A percentile compares a stretch with the other conserved stretches of the same genome.
These are phyloP conservation scores for Naganishia sp. DNA, from an alignment of 1,284 basidiomycete genomes.

Conservation along the genomic window DNA sequence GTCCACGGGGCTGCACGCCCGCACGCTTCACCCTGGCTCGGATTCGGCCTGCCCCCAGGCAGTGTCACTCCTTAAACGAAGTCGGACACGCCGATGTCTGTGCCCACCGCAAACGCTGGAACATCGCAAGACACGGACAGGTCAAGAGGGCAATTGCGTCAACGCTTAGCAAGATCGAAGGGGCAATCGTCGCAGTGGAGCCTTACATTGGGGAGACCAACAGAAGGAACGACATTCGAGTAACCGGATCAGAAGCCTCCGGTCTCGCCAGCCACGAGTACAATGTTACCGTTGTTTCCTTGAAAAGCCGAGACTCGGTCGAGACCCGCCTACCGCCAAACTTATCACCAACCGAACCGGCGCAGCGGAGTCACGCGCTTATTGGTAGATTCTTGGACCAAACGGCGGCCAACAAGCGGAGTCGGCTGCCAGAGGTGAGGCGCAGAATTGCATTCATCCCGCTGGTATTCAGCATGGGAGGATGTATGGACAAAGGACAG, in stretches of 20 bases:
- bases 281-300: conserved; percentile 3
- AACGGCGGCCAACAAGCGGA: neutral
- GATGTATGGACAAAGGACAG: conserved; percentile 9
- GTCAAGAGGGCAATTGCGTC: too few relatives aligned
- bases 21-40: neutral
- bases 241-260: conserved; percentile 8
- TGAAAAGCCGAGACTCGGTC: neutral
- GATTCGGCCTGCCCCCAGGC: conserved; percentile 3
- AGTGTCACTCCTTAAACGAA: too few relatives aligned
- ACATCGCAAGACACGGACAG: too few relatives aligned
- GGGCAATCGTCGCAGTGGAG: neutral
- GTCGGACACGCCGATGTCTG: too few relatives aligned
- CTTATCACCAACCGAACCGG: neutral
- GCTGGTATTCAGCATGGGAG: conserved; percentile 16
- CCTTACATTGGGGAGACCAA: conserved; percentile 7
- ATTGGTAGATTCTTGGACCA: neutral
- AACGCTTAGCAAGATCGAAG: conserved; percentile 9
- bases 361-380: conserved; percentile 5
- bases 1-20: conserved; percentile 4
- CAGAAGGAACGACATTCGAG: conserved; percentile 9
- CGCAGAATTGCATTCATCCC: neutral
- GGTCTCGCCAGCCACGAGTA: conserved; percentile 11
- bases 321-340: neutral
- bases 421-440: neutral
- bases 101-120: too few relatives aligned